These are phyloP conservation scores for Arthromyces matolae DNA, from an alignment of 768 basidiomycete genomes.

Conservation along the genomic window DNA sequence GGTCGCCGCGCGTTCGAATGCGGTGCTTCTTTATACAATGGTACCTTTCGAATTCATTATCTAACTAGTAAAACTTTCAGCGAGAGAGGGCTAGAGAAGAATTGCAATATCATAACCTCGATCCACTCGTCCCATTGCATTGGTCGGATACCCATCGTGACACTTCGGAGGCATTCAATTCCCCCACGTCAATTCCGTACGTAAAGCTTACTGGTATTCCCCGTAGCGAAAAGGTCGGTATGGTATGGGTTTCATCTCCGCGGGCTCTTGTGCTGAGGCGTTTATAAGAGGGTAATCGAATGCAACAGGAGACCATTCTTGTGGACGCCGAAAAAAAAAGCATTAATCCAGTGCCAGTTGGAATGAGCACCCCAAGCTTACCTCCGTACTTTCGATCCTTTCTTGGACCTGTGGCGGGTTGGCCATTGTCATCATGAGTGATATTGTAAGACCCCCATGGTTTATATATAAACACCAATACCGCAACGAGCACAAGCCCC, in stretches of 20 bases:
- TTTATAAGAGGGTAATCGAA: constrained; percentile 52
- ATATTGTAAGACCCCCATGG: background rate
- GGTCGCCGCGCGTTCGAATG: constrained; percentile 46
- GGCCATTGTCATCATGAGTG: background rate
- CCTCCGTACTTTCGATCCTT: constrained; percentile 11
- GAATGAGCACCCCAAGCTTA: background rate
- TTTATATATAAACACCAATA: background rate
- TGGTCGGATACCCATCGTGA: constrained; percentile 22
- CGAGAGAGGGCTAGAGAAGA: background rate
- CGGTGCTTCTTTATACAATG: constrained; percentile 58
- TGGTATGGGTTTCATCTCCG: constrained; percentile 50
- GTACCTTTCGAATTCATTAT: constrained; percentile 50
- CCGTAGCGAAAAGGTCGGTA: constrained; percentile 67
- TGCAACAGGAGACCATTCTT: constrained; percentile 52
- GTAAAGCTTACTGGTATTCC: constrained; percentile 51
- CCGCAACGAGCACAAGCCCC: constrained; percentile 1
- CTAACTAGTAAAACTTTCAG: constrained; percentile 39
- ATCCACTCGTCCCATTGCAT: constrained; percentile 77
- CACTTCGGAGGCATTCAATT: constrained; percentile 4
- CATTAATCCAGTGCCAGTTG: background rate
- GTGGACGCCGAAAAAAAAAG: no score
- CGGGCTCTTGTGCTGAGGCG: constrained; percentile 36
- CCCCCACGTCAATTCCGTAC: background rate
- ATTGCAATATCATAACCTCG: constrained; percentile 40
- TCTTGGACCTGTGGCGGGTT: constrained; percentile 2